These are phyloP conservation scores for Dictyostelium firmibasis DNA, from an alignment of 78 protist genomes.

Conservation along the genomic window DNA sequence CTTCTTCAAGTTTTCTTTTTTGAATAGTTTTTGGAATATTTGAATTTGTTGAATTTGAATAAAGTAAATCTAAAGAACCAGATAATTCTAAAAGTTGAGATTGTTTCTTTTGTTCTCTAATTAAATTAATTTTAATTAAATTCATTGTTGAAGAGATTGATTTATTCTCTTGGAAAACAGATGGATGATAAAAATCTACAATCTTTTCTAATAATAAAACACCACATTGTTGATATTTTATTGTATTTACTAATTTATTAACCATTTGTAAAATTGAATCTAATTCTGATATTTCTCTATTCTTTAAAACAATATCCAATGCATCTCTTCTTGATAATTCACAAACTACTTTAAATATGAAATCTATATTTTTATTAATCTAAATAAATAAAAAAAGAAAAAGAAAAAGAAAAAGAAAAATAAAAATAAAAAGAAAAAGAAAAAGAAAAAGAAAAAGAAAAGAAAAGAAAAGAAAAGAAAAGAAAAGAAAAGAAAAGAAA, in stretches of 20 bases:
- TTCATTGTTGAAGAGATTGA: neutral
- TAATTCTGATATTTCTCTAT: slow-evolving; percentile 2
- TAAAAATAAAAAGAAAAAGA: neutral
- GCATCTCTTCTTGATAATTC: slow-evolving; percentile 71
- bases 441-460: neutral
- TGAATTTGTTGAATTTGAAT: neutral
- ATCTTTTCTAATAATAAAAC: slow-evolving; percentile 27
- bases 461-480: no score
- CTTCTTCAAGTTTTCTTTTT: neutral
- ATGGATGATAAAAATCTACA: slow-evolving; percentile 4
- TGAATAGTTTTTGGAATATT: neutral
- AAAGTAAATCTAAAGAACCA: slow-evolving; percentile 50
- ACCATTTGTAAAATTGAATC: slow-evolving; percentile 11
- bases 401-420: neutral
- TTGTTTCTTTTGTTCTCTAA: slow-evolving; percentile 15
- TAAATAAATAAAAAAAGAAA: neutral
- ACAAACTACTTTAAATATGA: slow-evolving; percentile 39
- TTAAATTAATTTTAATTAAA: neutral
- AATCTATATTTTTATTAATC: slow-evolving; percentile 20
- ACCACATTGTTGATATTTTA: slow-evolving; percentile 20
- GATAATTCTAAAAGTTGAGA: neutral
- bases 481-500: no score
- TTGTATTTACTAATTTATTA: neutral
- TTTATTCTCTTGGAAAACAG: neutral
- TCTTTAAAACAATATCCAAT: slow-evolving; percentile 13